A percentile compares a stretch with the other conserved stretches of the same genome.
phyloP scores from a whole-genome alignment of 345 rosid genomes.

The Zanthoxylum bungeanum region DNA sequence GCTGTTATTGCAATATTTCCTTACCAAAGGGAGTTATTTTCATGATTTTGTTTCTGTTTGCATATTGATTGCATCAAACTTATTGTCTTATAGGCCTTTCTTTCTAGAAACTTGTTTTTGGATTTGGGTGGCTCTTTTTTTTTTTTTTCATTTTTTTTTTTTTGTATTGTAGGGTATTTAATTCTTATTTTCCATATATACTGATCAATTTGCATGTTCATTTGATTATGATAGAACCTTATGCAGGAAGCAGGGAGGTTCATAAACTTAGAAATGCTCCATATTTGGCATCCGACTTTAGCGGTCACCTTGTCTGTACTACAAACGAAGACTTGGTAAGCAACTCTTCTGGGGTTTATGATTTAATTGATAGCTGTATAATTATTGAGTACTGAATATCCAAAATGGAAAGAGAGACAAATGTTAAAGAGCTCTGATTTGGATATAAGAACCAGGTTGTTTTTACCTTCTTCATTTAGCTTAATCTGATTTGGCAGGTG shows the following conservation, averaged over 20 bases:
- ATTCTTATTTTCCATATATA: background rate
- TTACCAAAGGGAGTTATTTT: conserved; percentile 15
- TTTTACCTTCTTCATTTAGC: conserved; percentile 1
- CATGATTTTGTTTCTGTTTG: conserved; percentile 29
- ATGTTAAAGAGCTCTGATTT: background rate
- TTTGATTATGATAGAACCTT: background rate
- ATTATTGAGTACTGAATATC: background rate
- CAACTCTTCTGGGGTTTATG: background rate
- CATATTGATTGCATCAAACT: too few species aligned
- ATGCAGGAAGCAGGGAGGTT: conserved; percentile 18
- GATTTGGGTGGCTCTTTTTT: too few species aligned
- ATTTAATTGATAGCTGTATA: background rate
- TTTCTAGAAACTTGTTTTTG: conserved; percentile 10
- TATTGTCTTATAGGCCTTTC: too few species aligned
- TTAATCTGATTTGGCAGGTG: conserved; percentile 20
- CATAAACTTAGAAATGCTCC: conserved; percentile 7
- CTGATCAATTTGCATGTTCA: background rate
- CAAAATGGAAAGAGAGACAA: background rate
- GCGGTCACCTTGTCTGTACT: background rate
- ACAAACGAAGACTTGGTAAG: conserved; percentile 5
- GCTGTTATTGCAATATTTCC: conserved; percentile 21
- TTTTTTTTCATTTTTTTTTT: too few species aligned
- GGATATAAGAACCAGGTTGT: too few species aligned
- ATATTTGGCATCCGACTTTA: background rate
- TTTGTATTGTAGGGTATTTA: background rate